Base-by-base conservation (phyloP, 1,284 basidiomycete genomes). In the Ustilago bromivora region DNA sequence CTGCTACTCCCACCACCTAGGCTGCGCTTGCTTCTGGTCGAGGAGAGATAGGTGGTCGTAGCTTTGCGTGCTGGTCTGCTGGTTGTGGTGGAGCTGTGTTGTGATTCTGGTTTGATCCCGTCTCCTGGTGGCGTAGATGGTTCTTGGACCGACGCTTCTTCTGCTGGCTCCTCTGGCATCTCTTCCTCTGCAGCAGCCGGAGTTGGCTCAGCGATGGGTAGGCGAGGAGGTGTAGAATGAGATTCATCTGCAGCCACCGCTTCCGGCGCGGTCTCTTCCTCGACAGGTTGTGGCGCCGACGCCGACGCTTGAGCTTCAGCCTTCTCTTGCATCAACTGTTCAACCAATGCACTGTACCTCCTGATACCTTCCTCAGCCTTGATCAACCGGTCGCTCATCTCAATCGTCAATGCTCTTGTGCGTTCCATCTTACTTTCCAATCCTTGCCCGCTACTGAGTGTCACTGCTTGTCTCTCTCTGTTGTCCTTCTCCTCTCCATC, bases 311-410 rank as follows among this genome's bases (percentile, higher is more conserved):
- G 23, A 8, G 32, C 4, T 3, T 19, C 15, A 7, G 36, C 52
- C 12, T 43, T 46, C 6, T 46, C 40, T 12, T 38, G 17, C 40
- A 71, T 17, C 38, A 75, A 31, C 40, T 46, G 10, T 34, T 75
- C 38, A 6, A 75, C 54, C 35, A 64, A 38, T 5, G 52, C 53
- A 23, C 60, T 60, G 36, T 70, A 70, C 36, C 57, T 17, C 19
- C 62, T 49, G 34, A 77, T 72, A 51, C 66, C 70, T 6, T 61
- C 52, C 38, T 77, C 75, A 4, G 67, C 75, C 35, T 61, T 62
- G 60, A 77, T 72, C 35, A 77, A 31, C 9, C 75, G 56, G 57
- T 77, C 64, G 43, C 66, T 69, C 23, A 77, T 40, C n/a, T 72
- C 64, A 31, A 73, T 70, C 10, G 71, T 68, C 41, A 77, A 51